A percentile compares a stretch with the other conserved stretches of the same genome.
Conservation (phyloP, 108 stramenopile genomes). For the Skeletonema tropicum region DNA sequence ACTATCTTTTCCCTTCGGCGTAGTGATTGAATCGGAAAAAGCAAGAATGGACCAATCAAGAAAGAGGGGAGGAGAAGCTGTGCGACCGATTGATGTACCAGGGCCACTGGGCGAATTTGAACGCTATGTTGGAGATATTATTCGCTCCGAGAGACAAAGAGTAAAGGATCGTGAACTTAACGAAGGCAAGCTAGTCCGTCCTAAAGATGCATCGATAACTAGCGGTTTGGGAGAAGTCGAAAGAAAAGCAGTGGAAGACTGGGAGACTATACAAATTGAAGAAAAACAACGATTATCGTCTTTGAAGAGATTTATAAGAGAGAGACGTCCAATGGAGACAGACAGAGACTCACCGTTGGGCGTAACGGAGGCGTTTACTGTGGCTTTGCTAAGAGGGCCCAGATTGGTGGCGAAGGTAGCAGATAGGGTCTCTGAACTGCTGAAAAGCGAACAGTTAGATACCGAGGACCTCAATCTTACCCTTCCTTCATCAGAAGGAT, state of each 20-base stretch:
- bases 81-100: slow-evolving; percentile 83
- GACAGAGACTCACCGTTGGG: slow-evolving; percentile 60
- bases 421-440: slow-evolving; percentile 67
- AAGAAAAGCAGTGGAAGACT: slow-evolving; percentile 59
- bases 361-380: slow-evolving; percentile 66
- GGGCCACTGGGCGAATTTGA: slow-evolving; percentile 86
- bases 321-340: slow-evolving; percentile 75
- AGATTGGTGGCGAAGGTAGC: slow-evolving; percentile 57
- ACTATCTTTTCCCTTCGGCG: neutral
- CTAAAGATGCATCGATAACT: slow-evolving; percentile 66
- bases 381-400: slow-evolving; percentile 73
- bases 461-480: slow-evolving; percentile 14
- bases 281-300: slow-evolving; percentile 69
- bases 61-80: slow-evolving; percentile 58
- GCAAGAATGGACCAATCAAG: slow-evolving; percentile 65
- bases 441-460: slow-evolving; percentile 58
- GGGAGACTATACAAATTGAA: slow-evolving; percentile 64
- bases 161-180: slow-evolving; percentile 52
- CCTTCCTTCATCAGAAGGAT: neutral
- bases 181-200: slow-evolving; percentile 59
- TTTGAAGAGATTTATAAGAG: slow-evolving; percentile 58
- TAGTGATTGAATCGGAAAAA: slow-evolving; percentile 64
- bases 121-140: slow-evolving; percentile 58
- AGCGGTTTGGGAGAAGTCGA: slow-evolving; percentile 79
- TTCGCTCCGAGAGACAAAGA: slow-evolving; percentile 67